Conservation (phyloP, 139 green algal genomes). For the Spirogloea muscicola region DNA sequence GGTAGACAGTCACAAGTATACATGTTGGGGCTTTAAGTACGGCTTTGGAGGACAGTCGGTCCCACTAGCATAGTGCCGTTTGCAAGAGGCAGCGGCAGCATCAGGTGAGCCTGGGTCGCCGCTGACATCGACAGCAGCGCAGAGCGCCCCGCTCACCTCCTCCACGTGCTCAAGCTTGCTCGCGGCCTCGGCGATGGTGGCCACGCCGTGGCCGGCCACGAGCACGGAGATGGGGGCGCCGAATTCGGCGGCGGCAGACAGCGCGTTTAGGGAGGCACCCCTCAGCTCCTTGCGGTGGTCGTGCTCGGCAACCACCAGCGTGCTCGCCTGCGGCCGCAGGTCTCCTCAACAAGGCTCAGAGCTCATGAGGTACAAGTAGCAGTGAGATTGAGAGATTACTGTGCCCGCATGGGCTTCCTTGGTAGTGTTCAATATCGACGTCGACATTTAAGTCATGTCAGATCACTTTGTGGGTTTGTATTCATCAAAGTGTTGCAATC, state of each 20-base stretch:
- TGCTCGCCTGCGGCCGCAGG: slow-evolving; percentile 20
- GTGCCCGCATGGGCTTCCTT: no score
- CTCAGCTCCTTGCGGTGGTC: neutral
- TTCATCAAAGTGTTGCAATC: no score
- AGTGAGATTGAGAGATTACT: no score
- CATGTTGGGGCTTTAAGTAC: neutral
- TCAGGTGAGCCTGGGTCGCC: neutral
- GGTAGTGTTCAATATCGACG: no score
- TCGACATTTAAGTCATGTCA: no score
- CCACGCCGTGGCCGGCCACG: slow-evolving; percentile 13
- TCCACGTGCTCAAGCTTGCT: slow-evolving; percentile 3
- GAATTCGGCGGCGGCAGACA: slow-evolving; percentile 11
- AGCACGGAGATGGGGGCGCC: slow-evolving; percentile 10
- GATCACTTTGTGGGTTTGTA: no score
- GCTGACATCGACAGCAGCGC: neutral
- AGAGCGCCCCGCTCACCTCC: neutral
- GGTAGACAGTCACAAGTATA: neutral
- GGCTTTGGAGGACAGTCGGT: neutral
- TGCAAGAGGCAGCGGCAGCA: neutral
- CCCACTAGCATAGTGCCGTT: neutral
- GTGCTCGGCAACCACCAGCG: slow-evolving; percentile 27
- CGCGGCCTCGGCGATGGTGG: slow-evolving; percentile 1
- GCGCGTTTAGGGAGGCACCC: neutral
- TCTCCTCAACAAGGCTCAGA: no score
- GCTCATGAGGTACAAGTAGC: no score